A percentile compares a stretch with the other conserved stretches of the same genome.
Evolutionary conservation across 2,329 filamentous ascomycete species (phyloP).

Genomic region (Paecilomyces sp.): DNA sequence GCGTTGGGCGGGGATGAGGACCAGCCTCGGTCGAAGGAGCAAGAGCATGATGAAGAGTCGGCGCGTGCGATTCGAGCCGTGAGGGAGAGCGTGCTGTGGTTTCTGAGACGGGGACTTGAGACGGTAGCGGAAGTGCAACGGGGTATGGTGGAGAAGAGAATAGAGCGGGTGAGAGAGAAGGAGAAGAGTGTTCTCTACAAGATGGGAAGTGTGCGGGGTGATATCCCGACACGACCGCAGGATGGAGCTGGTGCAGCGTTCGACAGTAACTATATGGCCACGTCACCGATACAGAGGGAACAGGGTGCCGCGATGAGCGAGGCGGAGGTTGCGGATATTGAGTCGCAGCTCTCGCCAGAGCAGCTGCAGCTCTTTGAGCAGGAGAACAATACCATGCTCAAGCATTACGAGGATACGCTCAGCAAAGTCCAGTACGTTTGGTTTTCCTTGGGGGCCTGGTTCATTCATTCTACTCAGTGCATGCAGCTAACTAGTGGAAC

Average conservation of each 20-base stretch:
- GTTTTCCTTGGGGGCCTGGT: background rate
- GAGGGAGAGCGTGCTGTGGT: conserved; percentile 78
- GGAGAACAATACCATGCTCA: conserved; percentile 87
- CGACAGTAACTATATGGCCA: conserved; percentile 13
- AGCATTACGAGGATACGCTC: conserved; percentile 88
- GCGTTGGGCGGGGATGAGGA: conserved; percentile 38
- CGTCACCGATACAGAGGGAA: conserved; percentile 7
- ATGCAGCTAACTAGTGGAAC: conserved; percentile 3
- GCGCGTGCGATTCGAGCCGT: conserved; percentile 62
- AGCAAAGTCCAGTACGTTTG: conserved; percentile 79
- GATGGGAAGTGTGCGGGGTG: conserved; percentile 21
- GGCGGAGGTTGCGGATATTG: conserved; percentile 32
- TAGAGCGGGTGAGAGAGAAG: conserved; percentile 81
- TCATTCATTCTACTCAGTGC: background rate
- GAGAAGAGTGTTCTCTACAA: conserved; percentile 79
- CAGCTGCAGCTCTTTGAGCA: conserved; percentile 90
- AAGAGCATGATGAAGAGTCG: conserved; percentile 63
- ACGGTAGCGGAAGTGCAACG: conserved; percentile 71
- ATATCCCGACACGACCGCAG: conserved; percentile 1
- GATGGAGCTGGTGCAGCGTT: conserved; percentile 11
- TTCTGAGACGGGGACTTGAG: conserved; percentile 67
- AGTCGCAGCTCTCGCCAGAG: conserved; percentile 65
- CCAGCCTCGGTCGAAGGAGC: conserved; percentile 55
- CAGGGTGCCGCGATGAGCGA: conserved; percentile 21
- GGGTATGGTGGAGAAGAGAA: conserved; percentile 84